These are phyloP conservation scores for Lasiodiplodia gonubiensis DNA, from an alignment of 2,329 filamentous ascomycete species.

Conservation along the genomic window DNA sequence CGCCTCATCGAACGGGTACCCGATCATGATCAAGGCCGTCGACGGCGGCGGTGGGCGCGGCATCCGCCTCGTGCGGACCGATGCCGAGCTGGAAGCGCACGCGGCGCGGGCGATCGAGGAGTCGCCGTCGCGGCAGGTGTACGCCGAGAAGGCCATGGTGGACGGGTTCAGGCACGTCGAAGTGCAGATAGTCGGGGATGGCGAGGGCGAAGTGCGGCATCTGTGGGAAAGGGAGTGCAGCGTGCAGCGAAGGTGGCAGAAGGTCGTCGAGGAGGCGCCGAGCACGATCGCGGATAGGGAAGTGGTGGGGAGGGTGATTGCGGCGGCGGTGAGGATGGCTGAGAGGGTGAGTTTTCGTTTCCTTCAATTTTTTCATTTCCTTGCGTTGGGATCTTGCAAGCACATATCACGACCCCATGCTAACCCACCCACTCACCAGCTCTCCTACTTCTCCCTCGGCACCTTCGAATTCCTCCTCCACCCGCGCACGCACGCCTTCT, in stretches of 20 bases:
- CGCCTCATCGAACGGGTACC: conserved; percentile 61
- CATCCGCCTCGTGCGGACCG: conserved; percentile 59
- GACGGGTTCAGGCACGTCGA: conserved; percentile 67
- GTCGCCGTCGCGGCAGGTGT: conserved; percentile 63
- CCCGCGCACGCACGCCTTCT: conserved; percentile 56
- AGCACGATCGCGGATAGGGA: conserved; percentile 55
- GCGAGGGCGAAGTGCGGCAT: conserved; percentile 58
- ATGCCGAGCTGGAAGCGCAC: conserved; percentile 46
- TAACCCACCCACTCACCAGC: conserved; percentile 38
- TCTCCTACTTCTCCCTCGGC: conserved; percentile 64
- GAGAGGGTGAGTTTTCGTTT: conserved; percentile 44
- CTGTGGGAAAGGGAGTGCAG: conserved; percentile 67
- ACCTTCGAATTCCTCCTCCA: conserved; percentile 70
- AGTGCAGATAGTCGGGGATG: conserved; percentile 65
- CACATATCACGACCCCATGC: neutral
- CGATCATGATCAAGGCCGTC: conserved; percentile 68
- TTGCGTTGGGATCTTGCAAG: neutral
- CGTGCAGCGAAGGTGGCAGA: conserved; percentile 66
- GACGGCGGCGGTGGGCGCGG: conserved; percentile 67
- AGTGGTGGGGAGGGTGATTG: conserved; percentile 57
- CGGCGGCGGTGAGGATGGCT: conserved; percentile 61
- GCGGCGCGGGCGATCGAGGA: conserved; percentile 58
- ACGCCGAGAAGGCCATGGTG: conserved; percentile 67
- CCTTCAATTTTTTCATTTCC: neutral
- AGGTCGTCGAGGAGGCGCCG: conserved; percentile 65